phyloP scores from a whole-genome alignment of 805 yeast species.

The Zygosaccharomyces siamensis region DNA sequence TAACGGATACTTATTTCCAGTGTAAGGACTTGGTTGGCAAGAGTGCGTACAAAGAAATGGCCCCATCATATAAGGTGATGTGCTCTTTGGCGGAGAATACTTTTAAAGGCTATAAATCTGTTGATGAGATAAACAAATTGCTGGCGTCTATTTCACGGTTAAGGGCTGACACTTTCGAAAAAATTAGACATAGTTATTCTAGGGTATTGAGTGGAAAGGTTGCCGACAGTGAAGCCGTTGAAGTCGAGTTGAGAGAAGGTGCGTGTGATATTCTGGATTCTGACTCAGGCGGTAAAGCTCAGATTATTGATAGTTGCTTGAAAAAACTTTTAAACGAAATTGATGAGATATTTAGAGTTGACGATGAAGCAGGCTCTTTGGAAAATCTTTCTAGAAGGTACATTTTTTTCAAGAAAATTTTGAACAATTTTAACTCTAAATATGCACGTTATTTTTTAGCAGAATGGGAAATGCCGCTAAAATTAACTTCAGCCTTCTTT shows the following conservation, averaged over 20 bases:
- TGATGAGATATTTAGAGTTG: constrained; percentile 62
- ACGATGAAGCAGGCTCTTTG: constrained; percentile 91
- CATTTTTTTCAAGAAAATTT: constrained; percentile 69
- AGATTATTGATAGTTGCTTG: constrained; percentile 69
- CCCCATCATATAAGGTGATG: constrained; percentile 31
- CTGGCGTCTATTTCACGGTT: constrained; percentile 28
- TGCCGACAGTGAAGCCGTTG: constrained; percentile 14
- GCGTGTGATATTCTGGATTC: constrained; percentile 72
- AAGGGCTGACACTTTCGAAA: constrained; percentile 25
- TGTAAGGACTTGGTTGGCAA: constrained; percentile 18
- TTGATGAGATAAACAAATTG: constrained; percentile 50
- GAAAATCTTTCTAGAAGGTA: constrained; percentile 82
- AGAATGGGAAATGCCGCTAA: constrained; percentile 65
- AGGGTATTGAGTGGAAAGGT: constrained; percentile 16
- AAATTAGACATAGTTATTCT: constrained; percentile 19
- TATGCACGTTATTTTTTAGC: constrained; percentile 57
- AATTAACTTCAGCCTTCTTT: constrained; percentile 60
- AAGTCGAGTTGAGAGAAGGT: constrained; percentile 40
- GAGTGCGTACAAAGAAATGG: constrained; percentile 24
- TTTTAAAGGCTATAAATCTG: constrained; percentile 66
- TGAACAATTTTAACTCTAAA: constrained; percentile 52
- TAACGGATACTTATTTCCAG: constrained; percentile 44
- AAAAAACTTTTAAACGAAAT: constrained; percentile 68
- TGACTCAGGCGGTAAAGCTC: constrained; percentile 51
- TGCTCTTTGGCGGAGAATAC: constrained; percentile 30